Evolutionary conservation across 768 basidiomycete species (phyloP), one percentile per base, ranked within the genome.

Genomic region (Russula dissimulans): DNA sequence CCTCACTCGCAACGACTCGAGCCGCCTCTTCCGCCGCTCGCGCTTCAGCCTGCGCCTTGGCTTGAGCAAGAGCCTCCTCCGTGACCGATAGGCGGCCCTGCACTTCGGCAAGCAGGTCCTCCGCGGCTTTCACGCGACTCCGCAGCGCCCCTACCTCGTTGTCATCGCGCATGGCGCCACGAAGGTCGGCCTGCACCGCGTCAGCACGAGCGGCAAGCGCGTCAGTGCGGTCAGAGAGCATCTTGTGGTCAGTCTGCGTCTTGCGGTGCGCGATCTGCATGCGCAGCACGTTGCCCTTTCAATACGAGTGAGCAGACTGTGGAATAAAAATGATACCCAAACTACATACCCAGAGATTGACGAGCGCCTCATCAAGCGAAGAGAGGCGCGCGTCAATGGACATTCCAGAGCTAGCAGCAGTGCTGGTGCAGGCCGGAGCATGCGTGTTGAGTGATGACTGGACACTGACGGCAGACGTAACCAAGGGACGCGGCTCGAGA

Each of bases 41-140:
- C 3, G 70, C 68, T 41, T 72, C 68, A 3, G 76, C 76, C 36
- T 77, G 42, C 26, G 22, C 50, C 34, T 54, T 51, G 8, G 45
- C 55, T 18, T 55, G 38, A 12, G 48, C 47, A 26, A 50, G 36
- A 15, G 47, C 46, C 3, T 14, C 44, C 44, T 59, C 57, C 8
- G 55, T 34, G 2, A 32, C 38, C 31, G 51, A 47, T 12, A 61
- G 17, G 45, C 61, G 61, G 5, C n/a, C 52, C 12, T 54, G 64
- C 22, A 59, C 41, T 14, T 42, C 57, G 14, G 41, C 14, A n/a
- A 57, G 41, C 7, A 52, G 17, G 12, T 59, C 55, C 52, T 65
- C 62, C 31, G 52, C 38, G 0, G n/a, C 36, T 18, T 55, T 12
- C 22, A 66, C 43, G 26, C 63, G 55, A 12, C 14, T 22, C 7